Conservation (phyloP, 306 rosid species). For the Cyamopsis tetragonoloba region DNA sequence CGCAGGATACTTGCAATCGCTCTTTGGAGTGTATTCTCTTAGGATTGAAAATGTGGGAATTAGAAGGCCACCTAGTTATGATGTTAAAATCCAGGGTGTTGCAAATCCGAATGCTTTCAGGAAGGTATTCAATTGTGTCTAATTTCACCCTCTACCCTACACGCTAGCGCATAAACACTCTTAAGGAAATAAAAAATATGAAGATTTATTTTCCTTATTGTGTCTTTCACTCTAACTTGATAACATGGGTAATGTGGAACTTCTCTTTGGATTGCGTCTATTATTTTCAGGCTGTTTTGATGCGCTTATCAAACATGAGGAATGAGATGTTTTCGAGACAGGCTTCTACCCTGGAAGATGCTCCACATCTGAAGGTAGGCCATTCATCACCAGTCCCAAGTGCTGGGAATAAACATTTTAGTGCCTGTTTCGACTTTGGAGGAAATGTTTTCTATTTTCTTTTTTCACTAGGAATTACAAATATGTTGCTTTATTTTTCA, state of each 20-base stretch:
- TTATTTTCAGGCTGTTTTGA: conserved; percentile 74
- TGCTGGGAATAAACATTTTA: not conserved
- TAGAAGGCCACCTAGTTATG: conserved; percentile 86
- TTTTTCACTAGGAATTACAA: no score
- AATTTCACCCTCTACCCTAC: not conserved
- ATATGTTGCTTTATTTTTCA: no score
- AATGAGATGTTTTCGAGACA: conserved; percentile 56
- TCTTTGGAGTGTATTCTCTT: conserved; percentile 72
- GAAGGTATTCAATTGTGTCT: conserved; percentile 49
- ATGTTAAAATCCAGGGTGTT: conserved; percentile 84
- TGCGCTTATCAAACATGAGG: conserved; percentile 66
- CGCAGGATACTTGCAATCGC: conserved; percentile 84
- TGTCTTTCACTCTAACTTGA: not conserved
- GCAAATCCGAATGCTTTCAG: conserved; percentile 78
- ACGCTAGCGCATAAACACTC: no score
- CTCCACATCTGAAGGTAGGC: conserved; percentile 52
- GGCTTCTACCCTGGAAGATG: conserved; percentile 49
- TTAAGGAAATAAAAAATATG: not conserved
- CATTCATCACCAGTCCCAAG: conserved; percentile 5
- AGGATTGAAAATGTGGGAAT: conserved; percentile 82
- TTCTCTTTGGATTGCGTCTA: conserved; percentile 14
- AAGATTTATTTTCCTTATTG: not conserved
- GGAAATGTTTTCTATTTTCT: no score
- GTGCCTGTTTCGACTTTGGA: no score
- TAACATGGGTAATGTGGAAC: not conserved